Evolutionary conservation across 805 yeast genomes (phyloP).

Genomic region (Danielia reshetovae): DNA sequence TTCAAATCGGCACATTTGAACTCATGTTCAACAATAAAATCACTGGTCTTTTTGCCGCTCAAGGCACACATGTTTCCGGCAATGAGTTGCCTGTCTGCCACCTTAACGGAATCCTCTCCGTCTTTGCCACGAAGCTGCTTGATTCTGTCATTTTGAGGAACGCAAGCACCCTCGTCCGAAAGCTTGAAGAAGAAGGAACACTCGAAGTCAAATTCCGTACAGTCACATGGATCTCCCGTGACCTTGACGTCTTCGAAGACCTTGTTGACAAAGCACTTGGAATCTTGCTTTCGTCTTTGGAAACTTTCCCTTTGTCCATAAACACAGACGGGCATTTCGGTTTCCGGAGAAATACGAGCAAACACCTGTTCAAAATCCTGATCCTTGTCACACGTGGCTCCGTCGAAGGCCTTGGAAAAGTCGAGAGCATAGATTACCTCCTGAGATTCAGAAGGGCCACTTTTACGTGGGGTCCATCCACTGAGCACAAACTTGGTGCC

Average conservation of each 20-base stretch:
- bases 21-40: slow-evolving; percentile 12
- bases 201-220: slow-evolving; percentile 65
- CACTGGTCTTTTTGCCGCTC: slow-evolving; percentile 17
- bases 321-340: slow-evolving; percentile 47
- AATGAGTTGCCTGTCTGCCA: slow-evolving; percentile 38
- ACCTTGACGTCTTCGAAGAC: slow-evolving; percentile 44
- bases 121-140: slow-evolving; percentile 14
- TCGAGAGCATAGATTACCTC: slow-evolving; percentile 42
- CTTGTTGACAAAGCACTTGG: slow-evolving; percentile 58
- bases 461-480: too few relatives aligned
- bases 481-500: slow-evolving; percentile 52
- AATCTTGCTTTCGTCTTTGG: slow-evolving; percentile 57
- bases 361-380: slow-evolving; percentile 64
- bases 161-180: slow-evolving; percentile 44
- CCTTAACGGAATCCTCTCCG: slow-evolving; percentile 19
- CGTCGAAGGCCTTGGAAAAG: slow-evolving; percentile 54
- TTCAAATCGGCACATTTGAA: slow-evolving; percentile 11
- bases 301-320: slow-evolving; percentile 66
- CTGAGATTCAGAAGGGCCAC: slow-evolving; percentile 6
- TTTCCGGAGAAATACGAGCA: slow-evolving; percentile 39
- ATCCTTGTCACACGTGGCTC: slow-evolving; percentile 37
- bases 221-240: slow-evolving; percentile 56
- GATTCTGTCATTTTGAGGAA: slow-evolving; percentile 25
- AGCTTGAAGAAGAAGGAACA: slow-evolving; percentile 51
- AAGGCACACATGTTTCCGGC: slow-evolving; percentile 45